Evolutionary conservation across 139 green algal species (phyloP).

Genomic region (Chlamydomonas schloesseri): DNA sequence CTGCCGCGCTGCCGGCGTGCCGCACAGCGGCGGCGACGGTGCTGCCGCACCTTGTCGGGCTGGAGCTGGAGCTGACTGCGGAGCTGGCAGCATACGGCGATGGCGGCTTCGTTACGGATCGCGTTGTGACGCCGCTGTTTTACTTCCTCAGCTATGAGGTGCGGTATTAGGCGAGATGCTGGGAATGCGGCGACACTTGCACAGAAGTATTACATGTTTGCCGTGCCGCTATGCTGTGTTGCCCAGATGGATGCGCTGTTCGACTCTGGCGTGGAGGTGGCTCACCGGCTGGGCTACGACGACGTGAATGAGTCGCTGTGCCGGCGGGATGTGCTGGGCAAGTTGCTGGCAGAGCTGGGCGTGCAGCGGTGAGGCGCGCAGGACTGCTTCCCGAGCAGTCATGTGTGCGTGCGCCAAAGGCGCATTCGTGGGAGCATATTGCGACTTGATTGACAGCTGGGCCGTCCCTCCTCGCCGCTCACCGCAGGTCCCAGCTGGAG

Average conservation of each 20-base stretch:
- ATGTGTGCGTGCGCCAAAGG: no score
- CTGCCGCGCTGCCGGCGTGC: not conserved
- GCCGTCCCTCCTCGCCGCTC: not conserved
- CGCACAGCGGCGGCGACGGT: not conserved
- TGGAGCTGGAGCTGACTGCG: conserved; percentile 41
- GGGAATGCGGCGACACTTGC: not conserved
- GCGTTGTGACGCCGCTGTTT: conserved; percentile 44
- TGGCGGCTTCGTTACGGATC: conserved; percentile 61
- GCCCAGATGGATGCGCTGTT: conserved; percentile 32
- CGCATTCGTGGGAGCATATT: no score
- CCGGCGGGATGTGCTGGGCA: not conserved
- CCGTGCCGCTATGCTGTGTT: not conserved
- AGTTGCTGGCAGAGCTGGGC: not conserved
- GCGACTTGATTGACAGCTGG: not conserved
- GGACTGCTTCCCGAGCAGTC: no score
- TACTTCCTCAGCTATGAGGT: conserved; percentile 44
- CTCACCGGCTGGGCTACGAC: conserved; percentile 72
- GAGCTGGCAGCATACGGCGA: conserved; percentile 69
- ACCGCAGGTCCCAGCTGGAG: not conserved
- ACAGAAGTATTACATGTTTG: not conserved
- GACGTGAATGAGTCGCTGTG: conserved; percentile 82
- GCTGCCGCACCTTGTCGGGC: not conserved
- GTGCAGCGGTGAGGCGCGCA: not conserved
- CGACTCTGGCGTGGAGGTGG: conserved; percentile 56
- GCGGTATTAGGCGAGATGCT: not conserved